A percentile compares a stretch with the other conserved stretches of the same genome.
phyloP scores from a whole-genome alignment of 2,329 filamentous ascomycete species.

The Colletotrichum coccodes region DNA sequence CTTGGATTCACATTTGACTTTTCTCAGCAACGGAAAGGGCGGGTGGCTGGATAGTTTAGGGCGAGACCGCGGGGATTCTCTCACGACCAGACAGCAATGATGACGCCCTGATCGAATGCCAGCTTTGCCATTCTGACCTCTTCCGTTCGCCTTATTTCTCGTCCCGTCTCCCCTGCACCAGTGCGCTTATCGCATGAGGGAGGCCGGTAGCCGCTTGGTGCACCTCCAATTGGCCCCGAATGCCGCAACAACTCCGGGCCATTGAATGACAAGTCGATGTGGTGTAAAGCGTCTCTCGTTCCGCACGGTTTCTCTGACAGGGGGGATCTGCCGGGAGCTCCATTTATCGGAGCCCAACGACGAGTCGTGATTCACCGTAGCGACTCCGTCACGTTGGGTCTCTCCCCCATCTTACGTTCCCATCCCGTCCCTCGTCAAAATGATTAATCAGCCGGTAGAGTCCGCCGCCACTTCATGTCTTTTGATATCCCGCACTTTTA shows the following conservation, averaged over 20 bases:
- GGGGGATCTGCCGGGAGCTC: conserved; percentile 26
- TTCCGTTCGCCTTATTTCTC: background rate
- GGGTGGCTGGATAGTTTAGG: background rate
- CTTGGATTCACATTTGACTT: background rate
- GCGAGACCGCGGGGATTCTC: no score
- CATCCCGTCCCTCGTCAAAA: conserved; percentile 4
- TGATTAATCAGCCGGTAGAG: conserved; percentile 30
- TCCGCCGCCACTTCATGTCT: conserved; percentile 11
- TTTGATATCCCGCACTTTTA: background rate
- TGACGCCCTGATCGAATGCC: background rate
- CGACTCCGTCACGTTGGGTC: conserved; percentile 25
- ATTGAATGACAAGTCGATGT: conserved; percentile 18
- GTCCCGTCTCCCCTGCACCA: background rate
- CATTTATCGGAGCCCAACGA: conserved; percentile 29
- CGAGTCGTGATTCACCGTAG: conserved; percentile 27
- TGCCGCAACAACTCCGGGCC: conserved; percentile 19
- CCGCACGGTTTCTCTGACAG: conserved; percentile 16
- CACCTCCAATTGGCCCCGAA: background rate
- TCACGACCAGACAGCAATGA: background rate
- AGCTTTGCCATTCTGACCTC: background rate
- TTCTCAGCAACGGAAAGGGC: background rate
- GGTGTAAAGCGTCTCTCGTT: background rate
- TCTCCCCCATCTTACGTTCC: background rate
- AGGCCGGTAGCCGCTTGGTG: background rate
- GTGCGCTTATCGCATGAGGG: background rate